A percentile compares a stretch with the other conserved stretches of the same genome.
phyloP scores from a whole-genome alignment of 352 stramenopile genomes.

The Thraustochytrium sp. region DNA sequence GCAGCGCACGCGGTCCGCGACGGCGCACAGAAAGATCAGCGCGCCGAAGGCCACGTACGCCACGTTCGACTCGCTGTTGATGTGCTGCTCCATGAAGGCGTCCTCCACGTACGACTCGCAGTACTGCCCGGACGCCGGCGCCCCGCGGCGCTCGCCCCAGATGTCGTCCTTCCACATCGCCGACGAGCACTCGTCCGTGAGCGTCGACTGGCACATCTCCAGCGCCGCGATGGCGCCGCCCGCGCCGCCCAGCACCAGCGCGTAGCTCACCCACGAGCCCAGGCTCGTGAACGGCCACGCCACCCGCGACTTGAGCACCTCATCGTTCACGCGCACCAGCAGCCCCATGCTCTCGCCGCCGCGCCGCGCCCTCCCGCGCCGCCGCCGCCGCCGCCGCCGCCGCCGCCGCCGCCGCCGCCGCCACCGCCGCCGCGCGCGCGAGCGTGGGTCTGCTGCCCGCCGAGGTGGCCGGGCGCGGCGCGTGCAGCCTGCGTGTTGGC shows the following conservation, averaged over 20 bases:
- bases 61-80: neutral
- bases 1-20: neutral
- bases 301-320: neutral
- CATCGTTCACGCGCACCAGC: neutral
- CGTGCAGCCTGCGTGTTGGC: too few relatives aligned
- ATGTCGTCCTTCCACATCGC: neutral
- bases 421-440: too few relatives aligned
- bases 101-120: neutral
- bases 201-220: neutral
- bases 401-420: too few relatives aligned
- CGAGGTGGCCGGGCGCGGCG: too few relatives aligned
- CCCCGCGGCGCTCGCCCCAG: neutral
- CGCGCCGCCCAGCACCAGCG: neutral
- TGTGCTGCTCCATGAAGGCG: neutral
- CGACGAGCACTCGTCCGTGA: neutral
- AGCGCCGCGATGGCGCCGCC: neutral
- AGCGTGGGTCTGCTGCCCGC: too few relatives aligned
- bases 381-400: too few relatives aligned
- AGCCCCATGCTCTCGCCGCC: neutral
- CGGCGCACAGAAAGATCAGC: neutral
- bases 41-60: neutral
- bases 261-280: neutral
- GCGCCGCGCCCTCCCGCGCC: too few relatives aligned
- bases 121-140: neutral
- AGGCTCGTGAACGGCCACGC: neutral